Base-by-base conservation (phyloP, 805 yeast genomes). In the Grigorovia transvaalensis region DNA sequence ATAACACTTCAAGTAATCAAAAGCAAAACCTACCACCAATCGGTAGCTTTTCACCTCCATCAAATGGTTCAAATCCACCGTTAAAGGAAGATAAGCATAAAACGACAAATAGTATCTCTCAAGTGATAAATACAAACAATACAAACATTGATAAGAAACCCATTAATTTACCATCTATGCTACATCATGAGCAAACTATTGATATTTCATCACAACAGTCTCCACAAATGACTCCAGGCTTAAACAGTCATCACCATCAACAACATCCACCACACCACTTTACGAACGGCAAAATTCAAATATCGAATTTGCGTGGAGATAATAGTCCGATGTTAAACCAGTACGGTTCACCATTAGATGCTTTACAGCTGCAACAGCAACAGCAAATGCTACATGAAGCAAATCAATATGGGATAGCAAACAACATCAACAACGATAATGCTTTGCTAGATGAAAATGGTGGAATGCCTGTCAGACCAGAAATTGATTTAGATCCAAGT, bases 401-500 rank as follows among this genome's bases (percentile, higher is more conserved):
- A 12, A 38, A 38, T 38, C 42, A 38, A 49, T 57, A 50, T 23
- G 56, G 52, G 18, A 51, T 51, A 7, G 8, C 17, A n/a, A 38
- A 33, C 38, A 38, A 38, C 15, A 38, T 12, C 15, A 38, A 38
- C 38, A 38, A 38, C 15, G 15, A 38, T 38, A 38, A 38, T 38
- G 23, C 38, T 41, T 53, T 53, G 47, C 30, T 41, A n/a, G 51
- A 50, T 44, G 54, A 51, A 38, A 52, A 9, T 13, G 20, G 49
- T 35, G 65, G 61, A 40, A 54, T 49, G 20, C 57, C 66, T 4
- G 62, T 68, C 6, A 72, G 76, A 54, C 72, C 71, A 49, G 70
- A 74, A 60, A 56, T 63, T 51, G 74, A 76, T 59, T 64, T 74
- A 60, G 62, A 67, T 54, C 90, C 95, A 2, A 81, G 90, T 11